These are phyloP conservation scores for Xerocomus brunneocitrinus DNA, from an alignment of 768 basidiomycete genomes.

Conservation along the genomic window DNA sequence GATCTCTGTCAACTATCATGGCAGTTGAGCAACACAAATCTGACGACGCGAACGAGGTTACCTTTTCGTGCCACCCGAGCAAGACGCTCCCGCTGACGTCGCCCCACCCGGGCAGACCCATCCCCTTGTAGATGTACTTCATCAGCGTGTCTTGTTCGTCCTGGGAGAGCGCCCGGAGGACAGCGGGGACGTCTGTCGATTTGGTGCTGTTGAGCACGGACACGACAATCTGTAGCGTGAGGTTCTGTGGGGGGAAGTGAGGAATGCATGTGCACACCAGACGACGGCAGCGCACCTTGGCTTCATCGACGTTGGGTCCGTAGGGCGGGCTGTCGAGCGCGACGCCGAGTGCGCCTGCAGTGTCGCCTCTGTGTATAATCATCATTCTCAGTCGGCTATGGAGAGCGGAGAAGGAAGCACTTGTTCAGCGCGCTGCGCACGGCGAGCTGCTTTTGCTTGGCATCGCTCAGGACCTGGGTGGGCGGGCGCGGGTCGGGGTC, in stretches of 20 bases:
- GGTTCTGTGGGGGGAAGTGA: conserved; percentile 43
- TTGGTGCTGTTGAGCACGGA: conserved; percentile 94
- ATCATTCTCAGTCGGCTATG: background rate
- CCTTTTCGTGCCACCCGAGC: conserved; percentile 94
- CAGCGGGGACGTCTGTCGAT: conserved; percentile 73
- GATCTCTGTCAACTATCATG: conserved; percentile 76
- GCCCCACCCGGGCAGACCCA: conserved; percentile 61
- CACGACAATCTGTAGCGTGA: conserved; percentile 76
- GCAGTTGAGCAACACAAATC: background rate
- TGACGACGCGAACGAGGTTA: conserved; percentile 30
- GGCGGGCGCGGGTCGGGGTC: conserved; percentile 81
- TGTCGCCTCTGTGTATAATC: conserved; percentile 59
- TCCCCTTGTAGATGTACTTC: conserved; percentile 98
- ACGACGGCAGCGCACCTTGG: conserved; percentile 56
- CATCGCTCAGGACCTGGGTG: conserved; percentile 65
- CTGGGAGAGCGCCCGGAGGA: conserved; percentile 66
- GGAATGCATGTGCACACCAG: conserved; percentile 4
- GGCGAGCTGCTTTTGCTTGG: conserved; percentile 66
- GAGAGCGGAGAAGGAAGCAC: conserved; percentile 40
- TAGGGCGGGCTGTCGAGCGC: conserved; percentile 84
- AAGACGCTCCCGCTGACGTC: conserved; percentile 65
- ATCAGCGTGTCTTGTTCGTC: conserved; percentile 87
- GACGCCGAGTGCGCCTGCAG: conserved; percentile 61
- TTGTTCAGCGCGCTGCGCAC: conserved; percentile 72
- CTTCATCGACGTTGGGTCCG: conserved; percentile 81